Base-by-base conservation (phyloP, 345 rosid genomes). In the Eucalyptus melliodora region DNA sequence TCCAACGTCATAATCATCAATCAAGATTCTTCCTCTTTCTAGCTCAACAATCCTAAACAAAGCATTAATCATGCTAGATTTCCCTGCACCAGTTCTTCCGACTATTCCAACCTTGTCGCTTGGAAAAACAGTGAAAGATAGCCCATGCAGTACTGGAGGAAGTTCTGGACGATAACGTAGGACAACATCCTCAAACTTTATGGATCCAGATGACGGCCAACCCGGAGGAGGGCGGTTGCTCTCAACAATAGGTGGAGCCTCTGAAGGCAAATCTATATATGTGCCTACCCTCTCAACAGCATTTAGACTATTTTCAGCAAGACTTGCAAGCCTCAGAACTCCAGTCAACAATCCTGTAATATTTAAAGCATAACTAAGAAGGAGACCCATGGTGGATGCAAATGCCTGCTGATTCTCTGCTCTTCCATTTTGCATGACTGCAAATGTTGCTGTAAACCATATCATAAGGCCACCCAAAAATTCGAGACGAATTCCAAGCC, bases 21-120 rank as follows among this genome's bases (percentile, higher is more conserved):
- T 93, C 93, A 95, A 93, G 87, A 98, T 95, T 91, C 99, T 95
- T 94, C 99, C 99, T 90, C 94, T 96, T 91, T 98, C 99, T 87
- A 97, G 92, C 90, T 97, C 99, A 86, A 97, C 99, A 88, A 98
- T 97, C 87, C 99, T 94, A 90, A 98, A 98, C 91, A 98, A 94
- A 44, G 99, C 95, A 92, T 98, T 98, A 81, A 98, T 92, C 95
- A 98, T 96, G 92, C 99, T 98, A 88, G 99, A 98, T 91, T 98
- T 98, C 89, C 99, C 99, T 50, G 99, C 99, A 10, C 99, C 99
- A 82, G 99, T 98, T 93, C 99, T 97, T 92, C 99, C 99, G 87
- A 98, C 99, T 89, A 98, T 96, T 62, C 99, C 99, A 30, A 98
- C 97, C 94, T 98, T 98, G 92, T 96, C 98, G 90, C 96, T 96